Evolutionary conservation across 805 yeast genomes (phyloP), one percentile per base, ranked within the genome.

Genomic region (Gaillardinia entomophila): DNA sequence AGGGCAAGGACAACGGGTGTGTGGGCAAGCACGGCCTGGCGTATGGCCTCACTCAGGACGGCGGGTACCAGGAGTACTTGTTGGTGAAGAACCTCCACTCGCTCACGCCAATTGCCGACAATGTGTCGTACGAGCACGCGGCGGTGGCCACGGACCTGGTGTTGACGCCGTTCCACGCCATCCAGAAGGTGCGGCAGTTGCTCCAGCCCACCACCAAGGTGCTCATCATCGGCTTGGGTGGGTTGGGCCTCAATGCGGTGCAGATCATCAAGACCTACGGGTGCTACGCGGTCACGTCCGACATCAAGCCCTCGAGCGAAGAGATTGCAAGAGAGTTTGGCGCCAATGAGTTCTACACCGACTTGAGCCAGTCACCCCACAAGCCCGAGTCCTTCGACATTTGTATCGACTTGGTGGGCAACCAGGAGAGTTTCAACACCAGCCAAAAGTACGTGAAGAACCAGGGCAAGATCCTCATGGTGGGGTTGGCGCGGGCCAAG

Each of bases 81-180:
- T 46, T 62, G 37, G 49, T 66, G 12, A 40, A 48, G n/a, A 64
- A 64, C 41, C 48, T 60, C 33, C 42, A 61, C 27, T 45, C 52
- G 2, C 44, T 66, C 36, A 41, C 65, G 23, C 65, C 64, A 2
- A 65, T 66, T 33, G 68, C 68, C 6, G 68, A 65, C 12, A 50
- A 48, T 6, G 66, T 66, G 2, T 40, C 57, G 11, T 66, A 52
- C 34, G 68, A 53, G 27, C 53, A 45, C 5, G 71, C 71, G 1
- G 70, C 71, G 1, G 57, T 62, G 6, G 57, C 70, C 11, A 54
- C 66, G 2, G 71, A 66, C 37, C 62, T 69, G 3, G 60, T 64
- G 1, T 49, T 66, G 37, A 66, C 71, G 3, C 71, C 71, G 2
- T 65, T 46, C 43, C 68, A 62, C 37, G 64, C 70, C 13, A 57